phyloP scores from a whole-genome alignment of 768 basidiomycete species.

The Hygrophoropsis aurantiaca region DNA sequence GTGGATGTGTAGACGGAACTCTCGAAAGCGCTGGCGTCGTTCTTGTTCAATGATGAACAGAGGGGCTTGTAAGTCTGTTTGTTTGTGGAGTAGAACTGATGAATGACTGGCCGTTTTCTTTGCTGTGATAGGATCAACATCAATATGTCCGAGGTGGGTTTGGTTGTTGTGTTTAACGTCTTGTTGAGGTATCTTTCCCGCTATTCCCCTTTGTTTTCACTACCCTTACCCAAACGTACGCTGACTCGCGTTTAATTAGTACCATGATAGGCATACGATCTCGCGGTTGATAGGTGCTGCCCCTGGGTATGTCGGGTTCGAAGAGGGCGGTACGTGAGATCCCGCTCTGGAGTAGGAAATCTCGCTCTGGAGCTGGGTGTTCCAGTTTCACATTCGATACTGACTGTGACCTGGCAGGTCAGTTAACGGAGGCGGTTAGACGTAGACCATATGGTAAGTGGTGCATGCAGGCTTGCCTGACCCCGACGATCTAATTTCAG shows the following conservation, averaged over 20 bases:
- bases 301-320: conserved; percentile 84
- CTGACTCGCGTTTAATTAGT: conserved; percentile 44
- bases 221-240: not conserved
- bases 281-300: conserved; percentile 90
- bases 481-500: no score
- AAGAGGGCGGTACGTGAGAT: conserved; percentile 58
- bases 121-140: conserved; percentile 73
- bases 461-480: not conserved
- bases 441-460: conserved; percentile 53
- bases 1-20: conserved; percentile 67
- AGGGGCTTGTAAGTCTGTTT: conserved; percentile 66
- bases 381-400: not conserved
- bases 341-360: not conserved
- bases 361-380: no score
- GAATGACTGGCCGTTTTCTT: conserved; percentile 3
- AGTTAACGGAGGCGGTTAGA: conserved; percentile 65
- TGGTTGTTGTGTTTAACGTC: not conserved
- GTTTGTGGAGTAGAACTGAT: not conserved
- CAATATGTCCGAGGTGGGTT: conserved; percentile 81
- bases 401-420: conserved; percentile 34
- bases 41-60: conserved; percentile 89
- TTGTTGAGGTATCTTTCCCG: not conserved
- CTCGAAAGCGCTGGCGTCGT: conserved; percentile 83
- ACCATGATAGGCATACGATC: conserved; percentile 89
- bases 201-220: not conserved